Conservation (phyloP, 2,329 filamentous ascomycete species). For the Elsinoe necatrix region DNA sequence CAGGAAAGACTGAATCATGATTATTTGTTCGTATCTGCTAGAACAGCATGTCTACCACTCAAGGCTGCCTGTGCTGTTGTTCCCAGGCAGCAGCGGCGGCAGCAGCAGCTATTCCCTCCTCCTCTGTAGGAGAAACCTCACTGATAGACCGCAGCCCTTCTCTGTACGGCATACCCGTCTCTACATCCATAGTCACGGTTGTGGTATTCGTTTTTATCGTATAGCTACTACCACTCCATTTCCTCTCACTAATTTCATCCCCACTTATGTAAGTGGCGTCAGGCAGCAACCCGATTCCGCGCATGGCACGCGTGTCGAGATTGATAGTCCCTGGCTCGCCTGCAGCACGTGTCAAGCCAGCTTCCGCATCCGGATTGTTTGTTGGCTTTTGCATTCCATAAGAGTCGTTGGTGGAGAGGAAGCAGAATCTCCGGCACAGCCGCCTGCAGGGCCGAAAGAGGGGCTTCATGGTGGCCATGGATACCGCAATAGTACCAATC, state of each 20-base stretch:
- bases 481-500: not conserved
- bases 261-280: not conserved
- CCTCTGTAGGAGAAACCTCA: not conserved
- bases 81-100: not conserved
- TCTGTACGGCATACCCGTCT: not conserved
- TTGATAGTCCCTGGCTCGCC: not conserved
- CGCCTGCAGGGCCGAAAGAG: not conserved
- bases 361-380: not conserved
- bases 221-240: not conserved
- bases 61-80: not conserved
- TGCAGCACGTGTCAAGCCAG: not conserved
- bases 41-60: not conserved
- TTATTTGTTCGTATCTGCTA: not conserved
- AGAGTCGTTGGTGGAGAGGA: not conserved
- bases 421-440: not conserved
- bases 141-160: not conserved
- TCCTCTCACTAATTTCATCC: not conserved
- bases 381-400: not conserved
- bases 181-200: not conserved
- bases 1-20: not conserved
- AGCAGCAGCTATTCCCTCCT: not conserved
- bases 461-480: slow-evolving; percentile 7
- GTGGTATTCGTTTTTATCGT: not conserved
- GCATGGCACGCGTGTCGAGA: slow-evolving; percentile 2
- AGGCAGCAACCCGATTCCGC: slow-evolving; percentile 1